Base-by-base conservation (phyloP, 2,329 filamentous ascomycete genomes). In the Colletotrichum sidae region DNA sequence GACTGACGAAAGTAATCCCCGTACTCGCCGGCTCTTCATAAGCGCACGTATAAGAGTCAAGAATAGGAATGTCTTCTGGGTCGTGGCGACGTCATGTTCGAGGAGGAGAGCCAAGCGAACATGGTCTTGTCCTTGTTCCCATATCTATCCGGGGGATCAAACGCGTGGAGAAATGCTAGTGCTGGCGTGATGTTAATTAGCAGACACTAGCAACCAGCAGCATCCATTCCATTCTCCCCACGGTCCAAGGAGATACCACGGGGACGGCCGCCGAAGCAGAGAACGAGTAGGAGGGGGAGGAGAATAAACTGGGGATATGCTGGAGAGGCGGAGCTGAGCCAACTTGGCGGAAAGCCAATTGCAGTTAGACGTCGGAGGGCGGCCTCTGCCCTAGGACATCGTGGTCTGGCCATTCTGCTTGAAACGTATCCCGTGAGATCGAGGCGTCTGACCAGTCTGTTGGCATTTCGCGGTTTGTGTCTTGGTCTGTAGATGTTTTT, bases 1-100 rank as follows among this genome's bases (percentile, higher is more conserved):
- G 11, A 34, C 17, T 17, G 34, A 13, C 6, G n/a, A 13, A 13
- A 10, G 54, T 37, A 6, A 9, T n/a, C n/a, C 38, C n/a, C n/a
- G 42, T 53, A 51, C 38, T 41, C 46, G n/a, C 39, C 58, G 33
- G 42, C 34, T 65, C 25, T 25, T 44, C 41, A 42, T 65, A 65
- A 62, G 62, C 62, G 62, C 62, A 62, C 62, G 52, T 65, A 65
- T 65, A 10, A 56, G 52, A 65, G 42, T 12, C 41, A 46, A 37
- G 41, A 52, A 41, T 47, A 42, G 52, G 11, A 12, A 17, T 15
- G 4, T 35, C n/a, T 6, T 25, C 41, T 57, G 59, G 52, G 41
- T 46, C 52, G 52, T 25, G 11, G 15, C 62, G 62, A 65, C 62
- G 62, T 65, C 62, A 65, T 65, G 39, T 49, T 25, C n/a, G 37